Evolutionary conservation across 768 basidiomycete species (phyloP).

Genomic region (Coprinopsis strossmayeri): DNA sequence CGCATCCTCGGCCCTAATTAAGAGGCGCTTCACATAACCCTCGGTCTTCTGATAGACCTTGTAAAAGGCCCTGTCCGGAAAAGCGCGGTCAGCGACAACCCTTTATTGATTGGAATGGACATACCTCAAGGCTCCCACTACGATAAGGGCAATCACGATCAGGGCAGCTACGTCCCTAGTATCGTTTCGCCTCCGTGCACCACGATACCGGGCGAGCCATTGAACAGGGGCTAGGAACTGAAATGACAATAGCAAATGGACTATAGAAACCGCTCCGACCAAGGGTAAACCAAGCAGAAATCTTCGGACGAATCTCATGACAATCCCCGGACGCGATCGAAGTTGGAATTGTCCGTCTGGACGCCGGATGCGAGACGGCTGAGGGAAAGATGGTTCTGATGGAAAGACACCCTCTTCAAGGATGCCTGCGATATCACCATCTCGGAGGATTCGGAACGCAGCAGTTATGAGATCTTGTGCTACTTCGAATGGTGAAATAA

Average conservation of each 20-base stretch:
- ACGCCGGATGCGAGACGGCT: no score
- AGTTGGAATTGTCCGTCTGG: no score
- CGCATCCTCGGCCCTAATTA: constrained; percentile 71
- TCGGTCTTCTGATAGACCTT: constrained; percentile 66
- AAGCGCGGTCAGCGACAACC: neutral
- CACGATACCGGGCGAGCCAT: constrained; percentile 61
- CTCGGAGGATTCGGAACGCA: constrained; percentile 54
- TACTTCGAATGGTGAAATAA: constrained; percentile 47
- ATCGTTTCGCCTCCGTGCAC: constrained; percentile 45
- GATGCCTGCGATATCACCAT: constrained; percentile 40
- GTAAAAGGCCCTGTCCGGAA: constrained; percentile 50
- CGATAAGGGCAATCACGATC: constrained; percentile 53
- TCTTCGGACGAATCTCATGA: constrained; percentile 56
- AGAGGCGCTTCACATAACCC: constrained; percentile 46
- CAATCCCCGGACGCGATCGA: constrained; percentile 30
- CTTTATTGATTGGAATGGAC: constrained; percentile 12
- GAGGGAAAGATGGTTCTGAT: no score
- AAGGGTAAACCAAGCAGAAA: constrained; percentile 74
- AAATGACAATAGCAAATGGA: constrained; percentile 62
- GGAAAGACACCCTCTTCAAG: constrained; percentile 27
- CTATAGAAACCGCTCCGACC: constrained; percentile 68
- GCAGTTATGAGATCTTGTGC: constrained; percentile 57
- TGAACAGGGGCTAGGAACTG: constrained; percentile 64
- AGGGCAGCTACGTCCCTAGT: constrained; percentile 61
- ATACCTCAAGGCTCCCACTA: constrained; percentile 60